Evolutionary conservation across 805 yeast species (phyloP).

Genomic region (Cyberlindnera lachancei): DNA sequence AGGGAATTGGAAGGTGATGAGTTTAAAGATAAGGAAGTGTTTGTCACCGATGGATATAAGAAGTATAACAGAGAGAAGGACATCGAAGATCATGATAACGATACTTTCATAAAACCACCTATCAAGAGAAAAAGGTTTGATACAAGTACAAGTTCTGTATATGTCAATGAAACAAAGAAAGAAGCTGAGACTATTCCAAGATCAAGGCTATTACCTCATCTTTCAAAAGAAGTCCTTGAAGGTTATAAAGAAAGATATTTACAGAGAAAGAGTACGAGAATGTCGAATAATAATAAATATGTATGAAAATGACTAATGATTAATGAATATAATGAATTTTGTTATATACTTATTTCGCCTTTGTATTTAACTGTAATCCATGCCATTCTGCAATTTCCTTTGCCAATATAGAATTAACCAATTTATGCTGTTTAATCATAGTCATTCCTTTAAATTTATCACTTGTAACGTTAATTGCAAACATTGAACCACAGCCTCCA

Average conservation of each 20-base stretch:
- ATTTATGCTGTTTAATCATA: constrained; percentile 86
- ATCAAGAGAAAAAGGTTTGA: not conserved
- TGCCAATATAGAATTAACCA: constrained; percentile 73
- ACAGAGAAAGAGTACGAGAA: constrained; percentile 3
- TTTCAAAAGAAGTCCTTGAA: constrained; percentile 10
- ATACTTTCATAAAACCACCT: no score
- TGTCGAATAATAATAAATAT: not conserved
- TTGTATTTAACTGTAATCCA: constrained; percentile 82
- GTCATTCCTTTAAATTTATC: constrained; percentile 68
- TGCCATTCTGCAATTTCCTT: constrained; percentile 93
- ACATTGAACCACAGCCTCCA: constrained; percentile 99
- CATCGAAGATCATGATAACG: no score
- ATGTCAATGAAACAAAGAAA: no score
- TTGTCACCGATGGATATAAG: constrained; percentile 42
- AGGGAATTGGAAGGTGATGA: constrained; percentile 33
- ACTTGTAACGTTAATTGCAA: constrained; percentile 73
- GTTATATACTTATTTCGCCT: constrained; percentile 29
- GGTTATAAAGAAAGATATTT: constrained; percentile 13
- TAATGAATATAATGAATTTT: not conserved
- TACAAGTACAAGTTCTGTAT: not conserved
- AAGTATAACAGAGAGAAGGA: constrained; percentile 22
- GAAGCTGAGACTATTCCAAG: no score
- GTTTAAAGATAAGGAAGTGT: constrained; percentile 33
- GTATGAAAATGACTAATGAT: not conserved
- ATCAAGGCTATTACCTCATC: constrained; percentile 15